Base-by-base conservation (phyloP, 2,329 filamentous ascomycete species). In the Amylocarpus encephaloides region DNA sequence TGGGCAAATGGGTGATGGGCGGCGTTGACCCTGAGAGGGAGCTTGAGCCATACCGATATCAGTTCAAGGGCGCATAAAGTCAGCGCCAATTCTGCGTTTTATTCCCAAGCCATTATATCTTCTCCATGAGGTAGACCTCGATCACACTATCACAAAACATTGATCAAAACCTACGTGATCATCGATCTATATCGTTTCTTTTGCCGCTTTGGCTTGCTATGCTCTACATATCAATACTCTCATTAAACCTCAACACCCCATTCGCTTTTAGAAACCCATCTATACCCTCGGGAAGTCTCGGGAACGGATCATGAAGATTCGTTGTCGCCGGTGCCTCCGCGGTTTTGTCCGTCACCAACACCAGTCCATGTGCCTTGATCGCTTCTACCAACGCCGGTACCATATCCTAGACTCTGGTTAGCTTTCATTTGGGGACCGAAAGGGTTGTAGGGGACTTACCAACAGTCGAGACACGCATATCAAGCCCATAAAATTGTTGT, bases 401-500 rank as follows among this genome's bases (percentile, higher is more conserved):
- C 73, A 95, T 89, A 54, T 94, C 88, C 90, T 95, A 53, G 44
- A 47, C n/a, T 10, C 34, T 59, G 11, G 43, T 67, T 56, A 68
- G 56, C 43, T 33, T 29, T n/a, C 15, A 32, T 11, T 7, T 18
- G 11, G 5, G 4, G 15, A 36, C 11, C 4, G 34, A 6, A 16
- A 6, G 9, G 29, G 7, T 13, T 13, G 12, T 18, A 9, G 1
- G n/a, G 49, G 34, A 77, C 85, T 64, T 76, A 94, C 89, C 73
- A 98, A 70, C 56, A 98, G 75, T 59, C 86, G 80, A 30, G 88
- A 92, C 60, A 85, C 90, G 70, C 91, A 96, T 53, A 97, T 88
- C 63, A 98, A 68, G 2, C 93, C 93, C 93, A 98, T 98, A 59
- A 98, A 88, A 67, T 98, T 98, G 67, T 98, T 98, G 66, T 85